Base-by-base conservation (phyloP, 805 yeast genomes). In the Saccharomycopsis sp. region DNA sequence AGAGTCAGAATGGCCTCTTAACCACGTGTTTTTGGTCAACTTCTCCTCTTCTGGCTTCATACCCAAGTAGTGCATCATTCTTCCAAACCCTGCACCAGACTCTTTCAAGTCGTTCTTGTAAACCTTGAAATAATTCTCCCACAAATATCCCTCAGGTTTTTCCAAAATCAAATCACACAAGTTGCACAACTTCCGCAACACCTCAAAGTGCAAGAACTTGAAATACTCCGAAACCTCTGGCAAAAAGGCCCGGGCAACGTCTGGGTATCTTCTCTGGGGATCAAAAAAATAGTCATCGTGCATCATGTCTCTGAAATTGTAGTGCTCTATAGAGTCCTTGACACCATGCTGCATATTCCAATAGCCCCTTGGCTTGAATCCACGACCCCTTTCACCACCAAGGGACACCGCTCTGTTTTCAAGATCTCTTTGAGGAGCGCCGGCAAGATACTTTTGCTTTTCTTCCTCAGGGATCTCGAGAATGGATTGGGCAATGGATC, bases 81-180 rank as follows among this genome's bases (percentile, higher is more conserved):
- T 51, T 1, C 68, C 67, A 41, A 54, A 53, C 1, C 67, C 68
- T 30, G 61, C 56, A 1, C 72, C 73, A 1, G 64, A 60, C 18
- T 56, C 53, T n/a, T 46, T 29, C 12, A 52, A 36, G 42, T 66
- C 60, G n/a, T 58, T 59, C 20, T 53, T 59, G 9, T 48, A 38
- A 6, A 59, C 59, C 20, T 58, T 53, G 53, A 63, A 69, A 46
- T 59, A 60, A 18, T 58, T 52, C 12, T 60, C 57, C 54, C 57
- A 65, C 9, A 66, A 43, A 3, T 61, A 56, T 1, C 74, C 75
- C 45, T 69, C 73, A 4, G 68, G 69, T 13, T 67, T 51, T 44
- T 64, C 66, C 36, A 69, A 53, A 6, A 68, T 60, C 32, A 67
- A 53, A 49, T 69, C 75, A 50, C 71, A 65, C 33, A 69, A 53